Conservation (phyloP, 108 stramenopile species). For the Skeletonema grethae region DNA sequence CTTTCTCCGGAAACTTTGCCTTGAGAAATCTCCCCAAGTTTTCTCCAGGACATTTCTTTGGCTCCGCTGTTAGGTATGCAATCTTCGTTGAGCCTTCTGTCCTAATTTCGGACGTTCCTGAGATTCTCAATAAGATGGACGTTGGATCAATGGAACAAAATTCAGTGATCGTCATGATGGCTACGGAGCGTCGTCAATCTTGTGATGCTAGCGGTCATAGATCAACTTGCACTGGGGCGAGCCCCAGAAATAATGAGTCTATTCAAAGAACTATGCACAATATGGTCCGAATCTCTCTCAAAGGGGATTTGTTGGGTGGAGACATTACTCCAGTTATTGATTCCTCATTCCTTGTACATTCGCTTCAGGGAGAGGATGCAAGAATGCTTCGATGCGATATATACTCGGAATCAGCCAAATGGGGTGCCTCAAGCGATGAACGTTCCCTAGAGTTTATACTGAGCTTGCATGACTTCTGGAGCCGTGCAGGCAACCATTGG, state of each 20-base stretch:
- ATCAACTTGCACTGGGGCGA: conserved; percentile 26
- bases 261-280: conserved; percentile 44
- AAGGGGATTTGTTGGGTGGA: conserved; percentile 63
- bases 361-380: conserved; percentile 63
- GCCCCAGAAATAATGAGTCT: conserved; percentile 27
- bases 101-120: conserved; percentile 53
- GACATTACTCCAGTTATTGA: conserved; percentile 57
- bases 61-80: conserved; percentile 52
- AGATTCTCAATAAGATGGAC: conserved; percentile 47
- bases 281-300: conserved; percentile 67
- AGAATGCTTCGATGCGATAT: conserved; percentile 82
- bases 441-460: conserved; percentile 68
- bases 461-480: conserved; percentile 86
- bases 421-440: conserved; percentile 63
- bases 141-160: conserved; percentile 15
- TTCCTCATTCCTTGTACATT: conserved; percentile 77
- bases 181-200: conserved; percentile 44
- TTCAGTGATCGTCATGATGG: conserved; percentile 63
- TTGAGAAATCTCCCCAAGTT: conserved; percentile 71
- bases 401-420: conserved; percentile 73
- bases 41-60: conserved; percentile 82
- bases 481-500: conserved; percentile 59
- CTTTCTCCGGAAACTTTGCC: conserved; percentile 37
- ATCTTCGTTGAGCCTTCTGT: conserved; percentile 71
- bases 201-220: conserved; percentile 29